phyloP scores from a whole-genome alignment of 176 grass and related monocot species.

The Bonia amplexicaulis region DNA sequence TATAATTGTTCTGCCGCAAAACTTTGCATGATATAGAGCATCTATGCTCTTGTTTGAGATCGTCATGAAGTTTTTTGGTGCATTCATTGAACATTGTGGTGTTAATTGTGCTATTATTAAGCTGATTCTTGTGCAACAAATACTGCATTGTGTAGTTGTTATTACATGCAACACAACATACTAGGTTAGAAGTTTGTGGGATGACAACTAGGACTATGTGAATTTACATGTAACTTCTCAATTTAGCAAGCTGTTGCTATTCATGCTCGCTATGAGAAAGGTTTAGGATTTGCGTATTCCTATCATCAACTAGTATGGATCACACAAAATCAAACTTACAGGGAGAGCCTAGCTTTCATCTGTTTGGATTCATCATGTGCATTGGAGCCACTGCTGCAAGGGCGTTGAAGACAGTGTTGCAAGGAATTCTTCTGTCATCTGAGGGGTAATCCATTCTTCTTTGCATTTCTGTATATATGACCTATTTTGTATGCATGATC shows the following conservation, averaged over 20 bases:
- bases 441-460: constrained; percentile 50
- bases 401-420: constrained; percentile 74
- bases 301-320: constrained; percentile 8
- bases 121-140: background rate
- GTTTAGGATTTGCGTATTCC: background rate
- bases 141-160: background rate
- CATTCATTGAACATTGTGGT: background rate
- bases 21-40: background rate
- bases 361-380: constrained; percentile 85
- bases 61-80: background rate
- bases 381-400: constrained; percentile 72
- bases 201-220: background rate
- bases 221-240: background rate
- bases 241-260: background rate
- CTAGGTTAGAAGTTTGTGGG: background rate
- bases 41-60: background rate
- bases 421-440: constrained; percentile 78
- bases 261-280: background rate
- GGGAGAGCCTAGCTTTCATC: constrained; percentile 79
- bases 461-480: background rate
- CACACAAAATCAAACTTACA: constrained; percentile 19
- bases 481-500: background rate
- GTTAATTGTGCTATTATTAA: background rate
- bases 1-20: background rate
- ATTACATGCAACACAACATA: background rate